Evolutionary conservation across 2,329 filamentous ascomycete species (phyloP).

Genomic region (Cladosporium sp.): DNA sequence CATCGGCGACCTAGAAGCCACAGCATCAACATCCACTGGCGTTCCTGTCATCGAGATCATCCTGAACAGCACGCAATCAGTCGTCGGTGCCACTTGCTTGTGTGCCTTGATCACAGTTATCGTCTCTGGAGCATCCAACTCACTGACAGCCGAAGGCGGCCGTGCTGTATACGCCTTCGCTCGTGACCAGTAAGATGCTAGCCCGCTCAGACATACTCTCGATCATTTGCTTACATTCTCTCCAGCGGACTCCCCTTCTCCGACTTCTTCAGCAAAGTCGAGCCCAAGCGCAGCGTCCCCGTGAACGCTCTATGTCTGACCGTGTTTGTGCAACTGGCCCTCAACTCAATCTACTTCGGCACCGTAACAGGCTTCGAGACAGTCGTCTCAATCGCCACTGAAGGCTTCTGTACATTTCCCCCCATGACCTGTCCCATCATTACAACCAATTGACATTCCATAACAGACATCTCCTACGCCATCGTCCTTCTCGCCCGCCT

Average conservation of each 20-base stretch:
- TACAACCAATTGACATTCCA: not conserved
- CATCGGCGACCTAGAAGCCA: constrained; percentile 47
- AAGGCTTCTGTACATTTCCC: constrained; percentile 45
- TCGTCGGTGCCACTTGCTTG: constrained; percentile 43
- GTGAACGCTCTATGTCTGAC: constrained; percentile 48
- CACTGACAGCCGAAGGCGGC: constrained; percentile 46
- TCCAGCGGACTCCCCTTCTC: constrained; percentile 51
- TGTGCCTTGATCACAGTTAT: constrained; percentile 48
- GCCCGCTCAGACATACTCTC: too few relatives aligned
- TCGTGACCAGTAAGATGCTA: constrained; percentile 37
- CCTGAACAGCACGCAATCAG: constrained; percentile 45
- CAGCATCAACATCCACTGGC: constrained; percentile 44
- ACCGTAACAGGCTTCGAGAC: constrained; percentile 41
- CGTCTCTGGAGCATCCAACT: constrained; percentile 42
- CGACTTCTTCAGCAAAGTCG: constrained; percentile 42
- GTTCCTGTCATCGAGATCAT: constrained; percentile 53
- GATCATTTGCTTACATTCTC: not conserved
- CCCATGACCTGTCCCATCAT: constrained; percentile 31
- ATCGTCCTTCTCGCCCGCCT: constrained; percentile 52
- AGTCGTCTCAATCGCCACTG: constrained; percentile 53
- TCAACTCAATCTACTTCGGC: constrained; percentile 42
- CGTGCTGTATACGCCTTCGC: constrained; percentile 47
- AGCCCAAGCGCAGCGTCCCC: constrained; percentile 44
- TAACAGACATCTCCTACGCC: constrained; percentile 50
- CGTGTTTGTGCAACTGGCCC: constrained; percentile 46